Conservation (phyloP, 2,329 filamentous ascomycete species). For the Aphanoascus verrucosus region DNA sequence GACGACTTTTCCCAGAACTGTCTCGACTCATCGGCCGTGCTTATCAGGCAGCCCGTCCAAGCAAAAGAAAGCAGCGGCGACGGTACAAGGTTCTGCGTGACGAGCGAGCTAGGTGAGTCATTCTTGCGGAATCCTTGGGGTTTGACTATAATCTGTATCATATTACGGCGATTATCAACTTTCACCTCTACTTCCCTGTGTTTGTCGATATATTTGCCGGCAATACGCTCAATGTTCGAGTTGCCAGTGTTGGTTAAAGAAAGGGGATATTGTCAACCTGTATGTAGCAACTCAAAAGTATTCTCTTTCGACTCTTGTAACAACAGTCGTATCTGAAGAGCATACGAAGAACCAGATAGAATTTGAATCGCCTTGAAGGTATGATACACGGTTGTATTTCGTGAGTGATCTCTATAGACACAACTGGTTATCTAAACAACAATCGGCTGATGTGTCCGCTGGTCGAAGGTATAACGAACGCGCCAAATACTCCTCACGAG, state of each 20-base stretch:
- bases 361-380: neutral
- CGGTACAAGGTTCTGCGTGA: conserved; percentile 74
- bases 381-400: neutral
- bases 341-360: neutral
- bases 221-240: neutral
- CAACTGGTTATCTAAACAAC: neutral
- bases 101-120: conserved; percentile 17
- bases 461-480: neutral
- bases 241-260: neutral
- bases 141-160: neutral
- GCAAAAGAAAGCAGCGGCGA: conserved; percentile 65
- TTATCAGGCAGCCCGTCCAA: conserved; percentile 46
- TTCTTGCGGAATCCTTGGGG: neutral
- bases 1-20: conserved; percentile 56
- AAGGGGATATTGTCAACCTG: neutral
- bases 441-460: neutral
- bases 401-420: neutral
- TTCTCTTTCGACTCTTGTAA: neutral
- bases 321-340: neutral
- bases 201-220: neutral
- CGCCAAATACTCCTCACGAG: neutral
- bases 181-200: neutral
- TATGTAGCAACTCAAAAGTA: neutral
- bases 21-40: conserved; percentile 55
- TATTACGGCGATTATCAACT: neutral